Base-by-base conservation (phyloP, 768 basidiomycete genomes). In the Kwoniella shandongensis region DNA sequence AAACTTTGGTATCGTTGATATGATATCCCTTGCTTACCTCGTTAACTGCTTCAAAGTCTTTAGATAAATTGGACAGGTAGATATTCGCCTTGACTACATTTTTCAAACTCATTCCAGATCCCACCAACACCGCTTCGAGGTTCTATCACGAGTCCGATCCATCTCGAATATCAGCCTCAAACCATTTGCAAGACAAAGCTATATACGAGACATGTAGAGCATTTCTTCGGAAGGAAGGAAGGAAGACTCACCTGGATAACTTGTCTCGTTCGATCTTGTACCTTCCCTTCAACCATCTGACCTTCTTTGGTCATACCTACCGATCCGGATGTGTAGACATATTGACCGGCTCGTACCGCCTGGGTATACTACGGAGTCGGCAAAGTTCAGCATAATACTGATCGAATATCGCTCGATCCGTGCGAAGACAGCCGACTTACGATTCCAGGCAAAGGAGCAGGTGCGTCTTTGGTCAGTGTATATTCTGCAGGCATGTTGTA, bases 31-130 rank as follows among this genome's bases (percentile, higher is more conserved):
- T 4, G 51, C 62, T 41, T 42, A 65, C 69, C 61, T 73, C 72
- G 63, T 73, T 73, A 49, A 73, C 58, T n/a, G 66, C 45, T 13
- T 53, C 44, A 49, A 73, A 73, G 52, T 73, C 72, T 35, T 58
- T 40, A 4, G 65, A 63, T 32, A 73, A 63, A 61, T 73, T 67
- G 11, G 69, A 71, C 22, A 73, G 61, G 61, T 71, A 75, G 61
- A 75, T 72, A 38, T 72, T 75, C 25, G 69, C 65, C 54, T 75
- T 75, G 60, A 75, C 67, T 23, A 72, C 69, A 54, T 73, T 65
- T 12, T 54, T 60, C 52, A 75, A 66, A 4, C 63, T 52, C 63
- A 70, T 66, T 2, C 62, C 66, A 7, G 71, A 59, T 32, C 57
- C 69, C 39, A 61, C 63, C 35, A 75, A 65, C n/a, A 75, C 73